These are phyloP conservation scores for Hypseocharis bilobata DNA, from an alignment of 441 rosid species.

Conservation along the genomic window DNA sequence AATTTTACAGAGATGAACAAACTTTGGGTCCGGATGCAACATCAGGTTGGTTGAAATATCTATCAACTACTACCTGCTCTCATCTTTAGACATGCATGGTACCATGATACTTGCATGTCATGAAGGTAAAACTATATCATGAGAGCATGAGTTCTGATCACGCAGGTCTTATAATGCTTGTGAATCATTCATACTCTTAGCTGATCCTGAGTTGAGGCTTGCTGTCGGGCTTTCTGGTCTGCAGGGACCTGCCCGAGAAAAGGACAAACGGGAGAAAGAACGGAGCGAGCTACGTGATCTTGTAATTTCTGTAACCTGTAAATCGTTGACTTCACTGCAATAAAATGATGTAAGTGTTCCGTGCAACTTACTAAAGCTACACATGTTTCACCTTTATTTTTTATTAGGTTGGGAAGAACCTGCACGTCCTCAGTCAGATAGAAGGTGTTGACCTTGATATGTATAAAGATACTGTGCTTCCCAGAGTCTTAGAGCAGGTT, in stretches of 20 bases:
- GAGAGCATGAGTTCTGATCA: constrained; percentile 70
- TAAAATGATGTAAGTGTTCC: constrained; percentile 27
- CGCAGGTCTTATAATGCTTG: constrained; percentile 65
- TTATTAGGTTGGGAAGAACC: constrained; percentile 70
- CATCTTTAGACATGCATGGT: constrained; percentile 37
- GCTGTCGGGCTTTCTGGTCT: constrained; percentile 77
- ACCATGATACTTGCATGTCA: constrained; percentile 39
- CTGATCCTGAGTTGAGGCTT: constrained; percentile 73
- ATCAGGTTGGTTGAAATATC: constrained; percentile 62
- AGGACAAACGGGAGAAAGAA: constrained; percentile 73
- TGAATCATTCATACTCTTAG: constrained; percentile 60
- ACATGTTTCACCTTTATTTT: constrained; percentile 20
- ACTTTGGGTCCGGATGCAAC: constrained; percentile 85
- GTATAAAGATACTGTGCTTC: constrained; percentile 69
- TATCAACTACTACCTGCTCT: constrained; percentile 34
- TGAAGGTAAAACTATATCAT: constrained; percentile 42
- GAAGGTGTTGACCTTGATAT: constrained; percentile 70
- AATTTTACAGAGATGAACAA: constrained; percentile 83
- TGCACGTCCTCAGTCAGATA: constrained; percentile 70
- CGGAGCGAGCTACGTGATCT: constrained; percentile 84
- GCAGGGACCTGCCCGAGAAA: constrained; percentile 85
- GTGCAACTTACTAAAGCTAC: constrained; percentile 7
- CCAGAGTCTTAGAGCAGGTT: constrained; percentile 72
- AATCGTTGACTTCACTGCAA: constrained; percentile 34
- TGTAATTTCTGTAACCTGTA: constrained; percentile 45